Percentiles rank a stretch among this genome's conserved stretches.
These are phyloP conservation scores for Pachysandra terminalis DNA, from an alignment of 164 flowering plant species.

Conservation along the genomic window DNA sequence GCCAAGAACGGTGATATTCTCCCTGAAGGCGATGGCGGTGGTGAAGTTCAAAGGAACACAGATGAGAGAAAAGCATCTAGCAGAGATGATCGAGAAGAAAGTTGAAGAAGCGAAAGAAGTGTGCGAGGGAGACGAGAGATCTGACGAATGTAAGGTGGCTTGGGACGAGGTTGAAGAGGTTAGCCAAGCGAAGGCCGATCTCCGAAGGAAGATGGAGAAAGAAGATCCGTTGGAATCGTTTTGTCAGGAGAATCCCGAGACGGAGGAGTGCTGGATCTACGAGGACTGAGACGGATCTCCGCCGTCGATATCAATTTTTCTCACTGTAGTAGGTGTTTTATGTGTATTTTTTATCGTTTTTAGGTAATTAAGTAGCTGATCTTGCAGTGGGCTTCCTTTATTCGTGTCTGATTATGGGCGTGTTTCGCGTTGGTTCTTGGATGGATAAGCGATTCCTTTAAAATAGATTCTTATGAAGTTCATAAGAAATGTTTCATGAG, in stretches of 20 bases:
- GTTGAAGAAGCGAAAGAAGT: slow-evolving; percentile 63
- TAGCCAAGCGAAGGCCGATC: slow-evolving; percentile 79
- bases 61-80: slow-evolving; percentile 60
- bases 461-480: too few species aligned
- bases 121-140: slow-evolving; percentile 47
- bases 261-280: slow-evolving; percentile 73
- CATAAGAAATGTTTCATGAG: too few species aligned
- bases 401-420: too few species aligned
- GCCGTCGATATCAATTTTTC: too few species aligned
- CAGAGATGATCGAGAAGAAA: slow-evolving; percentile 81
- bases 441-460: too few species aligned
- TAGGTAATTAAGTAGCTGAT: too few species aligned
- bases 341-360: too few species aligned
- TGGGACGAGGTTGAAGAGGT: slow-evolving; percentile 92
- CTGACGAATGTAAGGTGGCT: slow-evolving; percentile 77
- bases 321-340: too few species aligned
- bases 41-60: slow-evolving; percentile 65
- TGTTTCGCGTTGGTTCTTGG: too few species aligned
- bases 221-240: slow-evolving; percentile 59
- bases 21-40: slow-evolving; percentile 29
- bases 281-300: slow-evolving; percentile 34
- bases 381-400: too few species aligned
- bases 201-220: slow-evolving; percentile 45
- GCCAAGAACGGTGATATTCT: not conserved
- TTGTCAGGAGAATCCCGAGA: slow-evolving; percentile 67